Evolutionary conservation across 345 rosid genomes (phyloP).

Genomic region (Acer campestre): DNA sequence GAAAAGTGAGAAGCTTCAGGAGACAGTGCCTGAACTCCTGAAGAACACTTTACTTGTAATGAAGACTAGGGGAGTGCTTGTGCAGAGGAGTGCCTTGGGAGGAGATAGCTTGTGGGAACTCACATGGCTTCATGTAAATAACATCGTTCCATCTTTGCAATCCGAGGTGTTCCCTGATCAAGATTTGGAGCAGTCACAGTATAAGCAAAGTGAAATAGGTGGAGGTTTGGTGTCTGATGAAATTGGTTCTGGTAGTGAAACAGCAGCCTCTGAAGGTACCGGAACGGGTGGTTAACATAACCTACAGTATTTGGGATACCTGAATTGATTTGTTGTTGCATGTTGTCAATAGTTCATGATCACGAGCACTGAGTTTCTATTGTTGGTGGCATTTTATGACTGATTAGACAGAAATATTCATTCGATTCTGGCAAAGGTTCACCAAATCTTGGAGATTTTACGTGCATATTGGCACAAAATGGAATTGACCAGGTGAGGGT

Average conservation of each 20-base stretch:
- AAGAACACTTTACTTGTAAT: conserved; percentile 80
- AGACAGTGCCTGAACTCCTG: conserved; percentile 79
- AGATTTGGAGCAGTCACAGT: conserved; percentile 38
- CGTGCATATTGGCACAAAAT: conserved; percentile 8
- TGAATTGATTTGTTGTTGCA: conserved; percentile 25
- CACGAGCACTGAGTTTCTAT: neutral
- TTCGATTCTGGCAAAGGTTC: conserved; percentile 12
- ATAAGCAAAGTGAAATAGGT: conserved; percentile 21
- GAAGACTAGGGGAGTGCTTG: conserved; percentile 81
- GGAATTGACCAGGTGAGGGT: neutral
- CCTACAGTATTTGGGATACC: neutral
- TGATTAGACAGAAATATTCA: conserved; percentile 5
- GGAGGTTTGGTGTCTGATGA: conserved; percentile 33
- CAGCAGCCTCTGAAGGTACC: conserved; percentile 40
- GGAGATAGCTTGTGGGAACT: conserved; percentile 99
- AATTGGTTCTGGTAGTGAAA: conserved; percentile 40
- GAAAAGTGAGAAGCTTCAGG: conserved; percentile 94
- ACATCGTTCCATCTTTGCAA: conserved; percentile 76
- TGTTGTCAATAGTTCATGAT: conserved; percentile 5
- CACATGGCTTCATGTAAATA: conserved; percentile 95
- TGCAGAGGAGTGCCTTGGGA: conserved; percentile 84
- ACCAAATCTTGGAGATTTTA: conserved; percentile 5
- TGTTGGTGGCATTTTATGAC: conserved; percentile 11
- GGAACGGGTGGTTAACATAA: conserved; percentile 31
- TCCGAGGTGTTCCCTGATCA: conserved; percentile 87